phyloP scores from a whole-genome alignment of 805 yeast species.

The Lipomyces sp. region DNA sequence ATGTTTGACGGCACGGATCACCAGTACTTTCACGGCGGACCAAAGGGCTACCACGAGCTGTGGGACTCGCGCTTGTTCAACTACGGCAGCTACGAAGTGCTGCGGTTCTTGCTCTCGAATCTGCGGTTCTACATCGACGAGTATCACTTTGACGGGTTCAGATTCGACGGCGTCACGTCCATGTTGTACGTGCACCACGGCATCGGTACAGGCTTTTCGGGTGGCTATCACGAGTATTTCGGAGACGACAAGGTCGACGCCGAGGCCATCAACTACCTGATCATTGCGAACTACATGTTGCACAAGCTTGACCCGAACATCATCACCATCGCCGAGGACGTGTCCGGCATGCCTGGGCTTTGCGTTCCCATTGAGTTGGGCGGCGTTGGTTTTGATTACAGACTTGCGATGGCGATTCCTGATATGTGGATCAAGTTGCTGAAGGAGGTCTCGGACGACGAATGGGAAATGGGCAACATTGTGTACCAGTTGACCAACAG shows the following conservation, averaged over 20 bases:
- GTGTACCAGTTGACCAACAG: slow-evolving; percentile 82
- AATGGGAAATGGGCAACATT: slow-evolving; percentile 85
- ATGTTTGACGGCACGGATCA: slow-evolving; percentile 93
- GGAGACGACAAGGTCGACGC: slow-evolving; percentile 69
- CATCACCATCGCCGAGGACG: slow-evolving; percentile 91
- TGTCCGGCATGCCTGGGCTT: slow-evolving; percentile 93
- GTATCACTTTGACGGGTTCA: slow-evolving; percentile 86
- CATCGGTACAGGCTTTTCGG: slow-evolving; percentile 79
- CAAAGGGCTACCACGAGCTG: slow-evolving; percentile 79
- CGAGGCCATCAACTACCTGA: slow-evolving; percentile 81
- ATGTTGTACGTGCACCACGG: slow-evolving; percentile 94
- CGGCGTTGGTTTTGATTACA: slow-evolving; percentile 90
- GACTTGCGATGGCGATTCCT: slow-evolving; percentile 95
- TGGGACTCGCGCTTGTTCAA: slow-evolving; percentile 98
- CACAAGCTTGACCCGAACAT: slow-evolving; percentile 52
- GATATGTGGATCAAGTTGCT: slow-evolving; percentile 98
- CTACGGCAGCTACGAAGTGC: slow-evolving; percentile 86
- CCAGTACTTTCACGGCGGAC: slow-evolving; percentile 91
- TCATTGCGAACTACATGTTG: slow-evolving; percentile 84
- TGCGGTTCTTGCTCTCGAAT: slow-evolving; percentile 80
- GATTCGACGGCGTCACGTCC: slow-evolving; percentile 95
- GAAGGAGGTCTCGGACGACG: slow-evolving; percentile 79
- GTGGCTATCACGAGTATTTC: slow-evolving; percentile 88
- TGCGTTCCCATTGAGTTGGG: slow-evolving; percentile 72
- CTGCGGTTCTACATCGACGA: slow-evolving; percentile 79